Evolutionary conservation across 345 rosid genomes (phyloP).

Genomic region (Citropsis articulata): DNA sequence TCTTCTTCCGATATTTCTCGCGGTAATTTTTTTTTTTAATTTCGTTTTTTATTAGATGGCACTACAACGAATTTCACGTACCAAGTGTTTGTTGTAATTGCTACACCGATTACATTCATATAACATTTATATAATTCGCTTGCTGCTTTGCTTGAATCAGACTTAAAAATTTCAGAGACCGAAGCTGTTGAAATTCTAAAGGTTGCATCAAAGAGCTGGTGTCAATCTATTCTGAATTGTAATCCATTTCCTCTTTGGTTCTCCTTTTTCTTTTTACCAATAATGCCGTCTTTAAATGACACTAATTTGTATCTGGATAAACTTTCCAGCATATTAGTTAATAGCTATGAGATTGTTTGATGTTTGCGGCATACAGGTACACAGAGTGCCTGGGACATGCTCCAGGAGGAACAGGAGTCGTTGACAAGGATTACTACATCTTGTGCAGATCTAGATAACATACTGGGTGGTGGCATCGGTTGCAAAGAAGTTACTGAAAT

Average conservation of each 20-base stretch:
- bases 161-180: slow-evolving; percentile 43
- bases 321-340: no score
- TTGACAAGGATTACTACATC: slow-evolving; percentile 74
- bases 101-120: slow-evolving; percentile 1
- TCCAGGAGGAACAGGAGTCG: slow-evolving; percentile 55
- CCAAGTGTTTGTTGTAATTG: slow-evolving; percentile 29
- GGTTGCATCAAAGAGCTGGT: slow-evolving; percentile 32
- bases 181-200: slow-evolving; percentile 64
- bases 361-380: slow-evolving; percentile 45
- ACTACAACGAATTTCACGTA: background rate
- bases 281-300: background rate
- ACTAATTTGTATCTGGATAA: background rate
- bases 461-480: slow-evolving; percentile 84
- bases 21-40: slow-evolving; percentile 31
- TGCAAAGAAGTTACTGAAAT: slow-evolving; percentile 96
- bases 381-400: slow-evolving; percentile 94
- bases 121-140: background rate
- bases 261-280: background rate
- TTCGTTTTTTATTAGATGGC: background rate
- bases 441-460: slow-evolving; percentile 71
- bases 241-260: slow-evolving; percentile 9
- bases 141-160: slow-evolving; percentile 24
- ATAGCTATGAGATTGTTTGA: background rate
- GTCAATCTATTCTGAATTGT: slow-evolving; percentile 44
- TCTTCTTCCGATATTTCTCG: slow-evolving; percentile 58